Evolutionary conservation across 1,139 yeast species (phyloP), one percentile per base, ranked within the genome.

Genomic region (Blastobotrys persicus): DNA sequence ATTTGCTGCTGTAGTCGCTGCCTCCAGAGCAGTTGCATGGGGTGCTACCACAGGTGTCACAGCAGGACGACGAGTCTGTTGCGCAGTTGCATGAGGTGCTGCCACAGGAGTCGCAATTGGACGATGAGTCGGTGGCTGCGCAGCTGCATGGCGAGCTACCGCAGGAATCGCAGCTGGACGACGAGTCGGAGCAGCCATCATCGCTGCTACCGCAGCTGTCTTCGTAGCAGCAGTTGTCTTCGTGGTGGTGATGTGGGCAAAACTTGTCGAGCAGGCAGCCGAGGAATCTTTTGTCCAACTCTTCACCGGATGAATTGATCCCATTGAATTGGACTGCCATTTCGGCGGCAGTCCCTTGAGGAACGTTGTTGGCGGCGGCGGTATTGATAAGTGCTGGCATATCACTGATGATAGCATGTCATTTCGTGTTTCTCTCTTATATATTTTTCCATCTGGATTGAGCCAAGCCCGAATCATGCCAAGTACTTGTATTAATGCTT

Each of bases 321-420:
- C 26, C 17, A 19, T 37, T 37, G 41, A 37, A 37, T 37, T 37
- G 41, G 13, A 37, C 41, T 4, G 41, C 41, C 26, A 37, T 19
- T 18, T 37, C 41, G 41, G 41, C 41, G 9, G 41, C 9, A 9
- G n/a, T 28, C n/a, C 41, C 41, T 14, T 37, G 41, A 7, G 41
- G 41, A 12, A 23, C 11, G 14, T 17, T 28, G 18, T 37, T 19
- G n/a, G 18, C 12, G 3, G 20, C 19, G 5, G 39, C 17, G n/a
- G 41, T 17, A 18, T 37, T 37, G 28, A 19, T 13, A 19, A 37
- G n/a, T 9, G 41, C 41, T 18, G 41, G 28, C 41, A 37, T 37
- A 11, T 37, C 13, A 3, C 19, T 19, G 14, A 18, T 18, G 28
- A 19, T 12, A 12, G 7, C n/a, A 28, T 19, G 41, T 18, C 19